Evolutionary conservation across 805 yeast species (phyloP), one percentile per base, ranked within the genome.

Genomic region (Nakazawaea ishiwadae): DNA sequence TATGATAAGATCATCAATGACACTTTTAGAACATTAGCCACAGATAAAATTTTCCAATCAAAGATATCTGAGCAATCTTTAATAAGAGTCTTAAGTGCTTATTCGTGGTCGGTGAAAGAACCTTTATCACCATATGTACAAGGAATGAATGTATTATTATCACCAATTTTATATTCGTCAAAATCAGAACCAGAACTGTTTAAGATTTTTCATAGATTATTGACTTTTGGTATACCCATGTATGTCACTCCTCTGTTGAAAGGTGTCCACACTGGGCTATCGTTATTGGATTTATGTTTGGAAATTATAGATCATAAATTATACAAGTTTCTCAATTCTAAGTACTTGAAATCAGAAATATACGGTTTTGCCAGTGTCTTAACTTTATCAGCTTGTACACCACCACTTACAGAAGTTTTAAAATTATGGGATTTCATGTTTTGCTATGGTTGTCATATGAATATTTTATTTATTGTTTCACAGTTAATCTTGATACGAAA

Each of bases 401-500:
- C 95, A 8, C 90, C 96, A 0, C 65, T 90, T 34, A 63, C 67
- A 24, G 87, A 89, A 48, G 84, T 85, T 1, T 61, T 89, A 29
- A 75, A 79, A 44, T 67, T 89, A 14, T 89, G 97, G 97, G 97
- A 89, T 58, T 84, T 89, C 49, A 62, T 88, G 51, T 84, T 89
- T 60, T 95, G 96, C 3, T 89, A 86, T 53, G 97, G 97, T 0
- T 77, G 84, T 15, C 96, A 90, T 54, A 73, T 88, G 80, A 89
- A 90, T 60, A 74, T 90, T 21, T 65, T 90, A 29, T 84, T 88
- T 50, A 77, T 89, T 3, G 86, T 88, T 7, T 91, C 96, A 2
- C 96, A 86, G 56, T 63, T 89, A 17, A 78, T 85, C 4, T 66
- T 82, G 31, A 80, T 84, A 45, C 66, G 96, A 44, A 72, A 79